Percentiles rank a stretch among this genome's conserved stretches.
phyloP scores from a whole-genome alignment of 768 basidiomycete species.

The Pleurotus platypus region DNA sequence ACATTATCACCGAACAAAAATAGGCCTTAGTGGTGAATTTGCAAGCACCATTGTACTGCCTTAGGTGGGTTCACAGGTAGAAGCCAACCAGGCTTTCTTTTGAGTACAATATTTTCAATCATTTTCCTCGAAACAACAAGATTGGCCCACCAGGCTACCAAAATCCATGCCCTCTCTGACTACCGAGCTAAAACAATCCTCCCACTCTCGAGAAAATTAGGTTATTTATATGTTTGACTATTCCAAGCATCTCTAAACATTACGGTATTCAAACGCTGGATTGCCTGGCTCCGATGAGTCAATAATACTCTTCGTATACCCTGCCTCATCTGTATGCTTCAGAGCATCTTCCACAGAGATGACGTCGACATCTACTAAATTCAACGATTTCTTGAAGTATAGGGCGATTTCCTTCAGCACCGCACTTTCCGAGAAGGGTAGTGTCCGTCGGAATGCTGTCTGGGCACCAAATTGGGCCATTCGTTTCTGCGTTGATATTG shows the following conservation, averaged over 20 bases:
- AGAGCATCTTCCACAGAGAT: conserved; percentile 66
- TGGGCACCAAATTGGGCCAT: conserved; percentile 72
- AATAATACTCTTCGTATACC: conserved; percentile 66
- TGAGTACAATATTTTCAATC: too few relatives aligned
- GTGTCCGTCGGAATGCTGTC: conserved; percentile 75
- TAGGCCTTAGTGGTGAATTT: too few relatives aligned
- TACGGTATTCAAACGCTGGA: conserved; percentile 86
- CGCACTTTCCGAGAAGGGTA: conserved; percentile 80
- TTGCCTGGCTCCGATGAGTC: conserved; percentile 85
- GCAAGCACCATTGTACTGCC: too few relatives aligned
- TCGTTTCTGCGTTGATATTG: conserved; percentile 59
- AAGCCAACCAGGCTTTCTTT: too few relatives aligned
- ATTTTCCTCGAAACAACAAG: too few relatives aligned
- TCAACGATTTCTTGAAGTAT: conserved; percentile 78
- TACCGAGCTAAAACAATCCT: too few relatives aligned
- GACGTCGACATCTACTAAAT: conserved; percentile 67
- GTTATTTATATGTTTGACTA: neutral
- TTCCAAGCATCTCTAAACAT: conserved; percentile 38
- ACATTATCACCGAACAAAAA: too few relatives aligned
- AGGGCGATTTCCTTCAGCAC: conserved; percentile 69
- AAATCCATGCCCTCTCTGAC: too few relatives aligned
- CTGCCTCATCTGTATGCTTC: conserved; percentile 45
- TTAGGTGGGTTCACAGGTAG: too few relatives aligned
- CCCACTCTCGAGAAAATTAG: too few relatives aligned
- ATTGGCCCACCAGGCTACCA: too few relatives aligned